Evolutionary conservation across 148 eudicot species (phyloP).

Genomic region (Nepenthes gracilis): DNA sequence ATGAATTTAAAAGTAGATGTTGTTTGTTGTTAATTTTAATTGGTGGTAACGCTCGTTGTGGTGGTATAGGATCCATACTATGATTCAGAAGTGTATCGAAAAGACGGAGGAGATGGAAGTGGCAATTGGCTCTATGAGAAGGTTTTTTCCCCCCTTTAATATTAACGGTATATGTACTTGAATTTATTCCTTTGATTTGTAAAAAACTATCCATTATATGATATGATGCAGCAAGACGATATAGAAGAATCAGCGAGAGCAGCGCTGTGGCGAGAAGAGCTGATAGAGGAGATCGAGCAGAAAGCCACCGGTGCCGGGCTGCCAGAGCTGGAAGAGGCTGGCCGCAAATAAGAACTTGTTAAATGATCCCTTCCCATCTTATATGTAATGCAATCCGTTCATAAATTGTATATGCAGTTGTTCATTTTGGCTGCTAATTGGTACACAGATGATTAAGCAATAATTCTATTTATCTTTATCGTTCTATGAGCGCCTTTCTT

Average conservation of each 20-base stretch:
- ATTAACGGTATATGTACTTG: neutral
- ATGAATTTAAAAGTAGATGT: too few relatives aligned
- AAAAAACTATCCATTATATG: neutral
- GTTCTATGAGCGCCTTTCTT: too few relatives aligned
- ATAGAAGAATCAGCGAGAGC: slow-evolving; percentile 69
- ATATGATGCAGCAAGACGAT: slow-evolving; percentile 58
- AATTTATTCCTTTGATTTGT: neutral
- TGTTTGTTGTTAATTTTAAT: too few relatives aligned
- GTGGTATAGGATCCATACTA: slow-evolving; percentile 67
- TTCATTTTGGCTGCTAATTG: too few relatives aligned
- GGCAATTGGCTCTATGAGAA: slow-evolving; percentile 81
- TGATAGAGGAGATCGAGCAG: slow-evolving; percentile 76
- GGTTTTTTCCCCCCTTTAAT: slow-evolving; percentile 22
- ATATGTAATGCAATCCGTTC: too few relatives aligned
- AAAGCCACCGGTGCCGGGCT: slow-evolving; percentile 71
- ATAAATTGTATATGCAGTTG: too few relatives aligned
- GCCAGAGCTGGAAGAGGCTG: slow-evolving; percentile 65
- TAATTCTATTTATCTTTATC: too few relatives aligned
- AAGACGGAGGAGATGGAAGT: slow-evolving; percentile 85
- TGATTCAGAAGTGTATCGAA: slow-evolving; percentile 64
- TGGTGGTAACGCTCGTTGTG: too few relatives aligned
- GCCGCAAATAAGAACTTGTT: slow-evolving; percentile 43
- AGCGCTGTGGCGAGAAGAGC: slow-evolving; percentile 65
- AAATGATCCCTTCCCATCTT: slow-evolving; percentile 9
- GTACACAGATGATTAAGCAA: too few relatives aligned